A percentile compares a stretch with the other conserved stretches of the same genome.
These are phyloP conservation scores for Betula pendula DNA, from an alignment of 306 rosid species.

Conservation along the genomic window DNA sequence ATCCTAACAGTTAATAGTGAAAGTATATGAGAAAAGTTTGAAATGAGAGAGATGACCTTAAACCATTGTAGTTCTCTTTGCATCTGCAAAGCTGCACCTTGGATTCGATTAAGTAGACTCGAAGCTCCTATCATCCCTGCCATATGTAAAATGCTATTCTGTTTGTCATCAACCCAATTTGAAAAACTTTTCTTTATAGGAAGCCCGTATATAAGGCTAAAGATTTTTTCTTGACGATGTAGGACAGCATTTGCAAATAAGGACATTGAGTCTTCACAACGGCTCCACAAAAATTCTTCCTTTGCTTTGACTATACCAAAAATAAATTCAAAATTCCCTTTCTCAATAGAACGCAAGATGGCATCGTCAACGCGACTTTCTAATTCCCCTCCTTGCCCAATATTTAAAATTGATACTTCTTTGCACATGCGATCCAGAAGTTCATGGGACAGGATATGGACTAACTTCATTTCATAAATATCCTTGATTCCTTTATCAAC, in stretches of 20 bases:
- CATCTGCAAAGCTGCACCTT: too few species aligned
- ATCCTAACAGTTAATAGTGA: too few species aligned
- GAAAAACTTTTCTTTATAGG: not conserved
- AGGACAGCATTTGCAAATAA: not conserved
- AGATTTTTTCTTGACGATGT: not conserved
- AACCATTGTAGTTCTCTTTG: too few species aligned
- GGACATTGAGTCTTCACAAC: too few species aligned
- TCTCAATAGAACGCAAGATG: not conserved
- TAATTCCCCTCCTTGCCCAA: fast-evolving
- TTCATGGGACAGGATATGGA: slow-evolving; percentile 50
- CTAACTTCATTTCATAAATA: slow-evolving; percentile 50
- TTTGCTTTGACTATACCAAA: not conserved
- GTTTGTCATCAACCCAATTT: too few species aligned
- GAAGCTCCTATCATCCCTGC: too few species aligned
- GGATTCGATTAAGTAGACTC: too few species aligned
- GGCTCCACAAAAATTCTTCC: not conserved
- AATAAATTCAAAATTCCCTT: not conserved
- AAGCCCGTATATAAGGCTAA: not conserved
- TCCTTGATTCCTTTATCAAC: too few species aligned
- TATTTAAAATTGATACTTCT: not conserved
- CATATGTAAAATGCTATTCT: not conserved
- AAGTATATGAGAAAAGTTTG: too few species aligned
- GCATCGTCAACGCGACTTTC: not conserved
- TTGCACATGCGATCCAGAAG: not conserved
- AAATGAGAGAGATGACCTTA: too few species aligned